Percentiles rank a stretch among this genome's conserved stretches.
These are phyloP conservation scores for Plasmodium yoelii DNA, from an alignment of 169 alveolate genomes.

Conservation along the genomic window DNA sequence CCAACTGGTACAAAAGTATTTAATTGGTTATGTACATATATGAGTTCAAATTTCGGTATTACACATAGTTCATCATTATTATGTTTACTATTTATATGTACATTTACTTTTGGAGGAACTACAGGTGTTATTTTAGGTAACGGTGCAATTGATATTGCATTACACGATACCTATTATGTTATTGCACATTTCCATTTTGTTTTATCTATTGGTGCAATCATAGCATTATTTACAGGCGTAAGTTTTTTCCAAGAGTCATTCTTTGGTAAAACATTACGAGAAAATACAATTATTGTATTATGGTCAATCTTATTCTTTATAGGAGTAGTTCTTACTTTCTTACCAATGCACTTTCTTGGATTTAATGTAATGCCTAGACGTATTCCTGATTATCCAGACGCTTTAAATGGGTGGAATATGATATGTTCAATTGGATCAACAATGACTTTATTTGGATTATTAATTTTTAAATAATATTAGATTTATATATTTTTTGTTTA, in stretches of 20 bases:
- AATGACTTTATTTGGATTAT: slow-evolving; percentile 44
- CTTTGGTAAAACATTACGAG: slow-evolving; percentile 61
- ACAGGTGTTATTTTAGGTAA: slow-evolving; percentile 88
- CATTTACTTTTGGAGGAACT: slow-evolving; percentile 86
- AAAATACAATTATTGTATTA: slow-evolving; percentile 45
- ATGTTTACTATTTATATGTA: slow-evolving; percentile 79
- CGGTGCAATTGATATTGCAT: slow-evolving; percentile 84
- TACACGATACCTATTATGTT: slow-evolving; percentile 85
- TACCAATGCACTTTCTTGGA: slow-evolving; percentile 87
- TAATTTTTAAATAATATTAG: slow-evolving; percentile 24
- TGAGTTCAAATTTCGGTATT: slow-evolving; percentile 51
- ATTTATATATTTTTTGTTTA: slow-evolving; percentile 8
- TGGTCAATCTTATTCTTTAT: slow-evolving; percentile 69
- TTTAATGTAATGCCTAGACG: slow-evolving; percentile 87
- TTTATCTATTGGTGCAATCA: slow-evolving; percentile 84
- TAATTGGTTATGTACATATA: slow-evolving; percentile 83
- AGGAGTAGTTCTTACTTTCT: slow-evolving; percentile 80
- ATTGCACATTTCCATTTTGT: slow-evolving; percentile 88
- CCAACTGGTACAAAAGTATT: slow-evolving; percentile 85
- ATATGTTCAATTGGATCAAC: slow-evolving; percentile 74
- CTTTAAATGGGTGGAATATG: slow-evolving; percentile 79
- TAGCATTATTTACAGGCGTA: slow-evolving; percentile 62
- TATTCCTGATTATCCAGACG: slow-evolving; percentile 89
- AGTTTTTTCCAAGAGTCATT: slow-evolving; percentile 77
- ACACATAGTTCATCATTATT: slow-evolving; percentile 46